Evolutionary conservation across 169 alveolate species (phyloP), one percentile per base, ranked within the genome.

Genomic region (Babesia sp.): DNA sequence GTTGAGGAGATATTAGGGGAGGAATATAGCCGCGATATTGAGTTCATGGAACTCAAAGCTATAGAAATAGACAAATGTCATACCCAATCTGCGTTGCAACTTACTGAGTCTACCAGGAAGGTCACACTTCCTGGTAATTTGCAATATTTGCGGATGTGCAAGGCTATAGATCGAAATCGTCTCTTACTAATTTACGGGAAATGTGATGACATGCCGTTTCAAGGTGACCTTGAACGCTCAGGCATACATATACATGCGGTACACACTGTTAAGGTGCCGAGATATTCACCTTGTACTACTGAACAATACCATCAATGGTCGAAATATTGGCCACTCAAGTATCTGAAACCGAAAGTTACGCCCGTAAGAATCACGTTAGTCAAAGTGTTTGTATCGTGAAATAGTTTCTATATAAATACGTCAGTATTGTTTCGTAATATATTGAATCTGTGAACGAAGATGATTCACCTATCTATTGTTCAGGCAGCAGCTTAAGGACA

Each of bases 271-370:
- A 57, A 71, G 41, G 92, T 90, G 34, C 91, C 94, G 42, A 84
- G 57, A 56, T 60, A 90, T 57, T 76, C 93, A 39, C 95, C 95
- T 8, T 50, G 79, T 41, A 87, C 92, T 24, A 63, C 51, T 44
- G 87, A 90, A 37, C 91, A 87, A 55, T 90, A 66, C 70, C 34
- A 46, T 4, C 76, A 90, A 55, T 90, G 91, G 85, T 89, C 91
- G 18, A 56, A 29, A n/a, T 56, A 57, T 66, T 91, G 95, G 95
- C 95, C 95, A 14, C 67, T 90, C 55, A 76, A 84, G 68, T 91
- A 66, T 63, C 68, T 87, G 36, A 86, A 83, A 71, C 95, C 95
- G 14, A 50, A 81, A 14, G 74, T 82, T 57, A 90, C 71, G 37
- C 91, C 91, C 41, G 56, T 80, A 16, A 44, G 53, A 24, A 85